These are phyloP conservation scores for Pythium monospermum DNA, from an alignment of 352 stramenopile genomes.

Conservation along the genomic window DNA sequence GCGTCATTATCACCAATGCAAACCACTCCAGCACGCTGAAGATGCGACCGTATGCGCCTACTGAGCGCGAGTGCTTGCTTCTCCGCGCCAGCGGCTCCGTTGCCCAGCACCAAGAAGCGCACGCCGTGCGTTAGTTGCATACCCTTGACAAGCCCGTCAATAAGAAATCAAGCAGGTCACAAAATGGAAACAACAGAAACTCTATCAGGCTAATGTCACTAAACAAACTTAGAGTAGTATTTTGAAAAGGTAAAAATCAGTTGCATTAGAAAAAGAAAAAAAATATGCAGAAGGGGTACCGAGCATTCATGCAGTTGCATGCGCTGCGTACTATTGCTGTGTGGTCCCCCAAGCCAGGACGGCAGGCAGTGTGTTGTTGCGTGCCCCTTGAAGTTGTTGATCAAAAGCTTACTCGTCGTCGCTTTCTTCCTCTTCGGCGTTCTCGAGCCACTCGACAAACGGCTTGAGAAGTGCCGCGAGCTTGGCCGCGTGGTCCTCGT, in stretches of 20 bases:
- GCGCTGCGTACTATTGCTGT: neutral
- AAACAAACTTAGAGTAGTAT: neutral
- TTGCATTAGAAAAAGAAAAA: slow-evolving; percentile 1
- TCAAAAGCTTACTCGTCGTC: too few species aligned
- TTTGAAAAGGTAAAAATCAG: neutral
- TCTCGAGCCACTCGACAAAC: slow-evolving; percentile 97
- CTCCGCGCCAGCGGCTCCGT: slow-evolving; percentile 65
- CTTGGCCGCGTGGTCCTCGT: slow-evolving; percentile 78
- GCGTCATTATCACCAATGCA: neutral
- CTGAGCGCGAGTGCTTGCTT: slow-evolving; percentile 67
- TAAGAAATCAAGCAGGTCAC: slow-evolving; percentile 2
- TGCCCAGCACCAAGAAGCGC: slow-evolving; percentile 59
- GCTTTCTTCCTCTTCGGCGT: slow-evolving; percentile 91
- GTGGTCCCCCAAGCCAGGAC: too few species aligned
- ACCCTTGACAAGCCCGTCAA: neutral
- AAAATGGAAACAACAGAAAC: slow-evolving; percentile 3
- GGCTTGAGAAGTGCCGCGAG: slow-evolving; percentile 88
- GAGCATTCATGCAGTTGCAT: neutral
- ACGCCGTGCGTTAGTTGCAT: slow-evolving; percentile 5
- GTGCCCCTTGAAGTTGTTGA: too few species aligned
- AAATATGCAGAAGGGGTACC: neutral
- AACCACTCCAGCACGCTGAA: slow-evolving; percentile 10
- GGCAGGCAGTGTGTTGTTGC: too few species aligned
- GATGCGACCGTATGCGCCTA: slow-evolving; percentile 22
- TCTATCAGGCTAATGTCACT: neutral